Evolutionary conservation across 2,329 filamentous ascomycete genomes (phyloP).

Genomic region (Botrytis sinoallii): DNA sequence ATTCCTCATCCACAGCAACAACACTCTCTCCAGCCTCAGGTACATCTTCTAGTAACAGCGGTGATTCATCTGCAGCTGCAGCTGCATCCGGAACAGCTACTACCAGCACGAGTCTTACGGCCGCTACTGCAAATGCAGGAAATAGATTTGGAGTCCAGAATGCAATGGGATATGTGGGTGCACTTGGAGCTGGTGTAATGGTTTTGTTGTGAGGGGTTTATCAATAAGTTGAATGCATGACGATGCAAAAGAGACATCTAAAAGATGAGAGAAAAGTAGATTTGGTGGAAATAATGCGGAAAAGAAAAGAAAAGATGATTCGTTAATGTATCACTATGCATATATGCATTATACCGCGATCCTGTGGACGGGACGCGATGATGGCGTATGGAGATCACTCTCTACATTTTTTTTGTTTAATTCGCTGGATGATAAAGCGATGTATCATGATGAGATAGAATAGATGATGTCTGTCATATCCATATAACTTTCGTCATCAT

Average conservation of each 20-base stretch:
- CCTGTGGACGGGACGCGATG: constrained; percentile 10
- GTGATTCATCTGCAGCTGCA: not conserved
- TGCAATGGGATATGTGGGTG: not conserved
- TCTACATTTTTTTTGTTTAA: not conserved
- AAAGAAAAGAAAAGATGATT: not conserved
- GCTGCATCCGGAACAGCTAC: not conserved
- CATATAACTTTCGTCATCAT: not conserved
- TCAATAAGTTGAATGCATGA: not conserved
- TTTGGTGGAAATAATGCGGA: not conserved
- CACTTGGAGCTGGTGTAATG: not conserved
- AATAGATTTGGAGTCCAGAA: not conserved
- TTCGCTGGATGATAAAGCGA: not conserved
- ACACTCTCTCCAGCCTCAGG: not conserved
- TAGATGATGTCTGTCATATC: not conserved
- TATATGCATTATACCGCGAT: constrained; percentile 12
- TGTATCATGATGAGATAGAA: not conserved
- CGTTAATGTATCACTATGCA: not conserved
- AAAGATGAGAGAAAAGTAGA: not conserved
- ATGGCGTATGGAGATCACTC: not conserved
- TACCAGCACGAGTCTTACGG: constrained; percentile 12
- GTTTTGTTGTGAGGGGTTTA: not conserved
- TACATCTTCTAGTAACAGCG: not conserved
- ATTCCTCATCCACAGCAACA: not conserved
- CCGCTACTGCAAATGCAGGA: constrained; percentile 2
- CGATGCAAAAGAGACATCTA: not conserved